These are phyloP conservation scores for Ophiostoma himal-ulmi DNA, from an alignment of 2,329 filamentous ascomycete genomes.

Conservation along the genomic window DNA sequence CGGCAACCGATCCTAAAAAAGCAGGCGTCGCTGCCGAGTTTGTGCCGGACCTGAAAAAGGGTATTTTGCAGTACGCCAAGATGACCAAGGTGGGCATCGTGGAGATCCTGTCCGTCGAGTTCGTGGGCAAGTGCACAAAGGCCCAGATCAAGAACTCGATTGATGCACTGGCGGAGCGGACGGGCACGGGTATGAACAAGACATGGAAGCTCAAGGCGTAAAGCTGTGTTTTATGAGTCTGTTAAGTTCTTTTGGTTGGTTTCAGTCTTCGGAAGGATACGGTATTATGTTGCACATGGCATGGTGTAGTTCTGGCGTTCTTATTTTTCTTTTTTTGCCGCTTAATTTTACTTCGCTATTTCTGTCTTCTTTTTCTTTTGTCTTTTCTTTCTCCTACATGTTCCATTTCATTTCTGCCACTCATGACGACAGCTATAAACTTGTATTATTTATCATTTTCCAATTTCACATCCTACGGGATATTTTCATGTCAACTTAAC, in stretches of 20 bases:
- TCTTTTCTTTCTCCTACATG: neutral
- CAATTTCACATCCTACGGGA: neutral
- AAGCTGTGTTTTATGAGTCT: neutral
- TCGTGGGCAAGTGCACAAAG: conserved; percentile 60
- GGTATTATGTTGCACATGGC: conserved; percentile 4
- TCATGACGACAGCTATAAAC: conserved; percentile 6
- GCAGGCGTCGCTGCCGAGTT: conserved; percentile 52
- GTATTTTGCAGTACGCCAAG: conserved; percentile 52
- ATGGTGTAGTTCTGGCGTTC: neutral
- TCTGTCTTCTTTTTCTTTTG: neutral
- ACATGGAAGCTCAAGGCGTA: conserved; percentile 49
- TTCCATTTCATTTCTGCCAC: neutral
- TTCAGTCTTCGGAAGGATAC: neutral
- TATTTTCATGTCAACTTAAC: neutral
- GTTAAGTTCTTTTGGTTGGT: neutral
- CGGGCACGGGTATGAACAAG: conserved; percentile 50
- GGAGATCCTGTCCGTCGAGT: conserved; percentile 68
- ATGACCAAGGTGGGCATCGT: conserved; percentile 69
- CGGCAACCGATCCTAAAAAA: conserved; percentile 28
- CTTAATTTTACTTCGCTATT: neutral
- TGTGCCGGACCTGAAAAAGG: conserved; percentile 60
- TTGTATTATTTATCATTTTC: conserved; percentile 1
- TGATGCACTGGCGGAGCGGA: conserved; percentile 57
- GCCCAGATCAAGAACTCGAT: conserved; percentile 66
- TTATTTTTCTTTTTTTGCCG: neutral